phyloP scores from a whole-genome alignment of 805 yeast genomes.

The Suhomyces vadensis region DNA sequence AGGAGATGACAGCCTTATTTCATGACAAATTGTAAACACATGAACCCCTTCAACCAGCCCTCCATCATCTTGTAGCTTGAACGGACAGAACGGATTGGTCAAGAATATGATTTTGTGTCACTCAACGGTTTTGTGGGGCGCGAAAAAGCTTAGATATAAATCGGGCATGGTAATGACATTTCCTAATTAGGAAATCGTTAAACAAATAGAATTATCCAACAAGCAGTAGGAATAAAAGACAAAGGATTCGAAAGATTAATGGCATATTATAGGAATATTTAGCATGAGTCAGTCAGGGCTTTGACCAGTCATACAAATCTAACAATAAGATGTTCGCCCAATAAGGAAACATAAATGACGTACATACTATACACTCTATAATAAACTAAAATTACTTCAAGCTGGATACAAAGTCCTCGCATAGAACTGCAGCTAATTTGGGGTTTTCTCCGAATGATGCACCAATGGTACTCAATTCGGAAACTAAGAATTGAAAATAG shows the following conservation, averaged over 20 bases:
- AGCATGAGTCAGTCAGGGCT: too few species aligned
- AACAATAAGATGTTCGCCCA: background rate
- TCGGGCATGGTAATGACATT: conserved; percentile 6
- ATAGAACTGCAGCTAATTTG: conserved; percentile 10
- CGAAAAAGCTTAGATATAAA: background rate
- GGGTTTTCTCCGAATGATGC: conserved; percentile 9
- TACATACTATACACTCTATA: background rate
- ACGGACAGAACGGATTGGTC: background rate
- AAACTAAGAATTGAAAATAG: conserved; percentile 15
- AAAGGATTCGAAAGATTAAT: background rate
- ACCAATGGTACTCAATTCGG: conserved; percentile 12
- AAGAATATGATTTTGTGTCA: background rate
- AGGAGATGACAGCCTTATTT: background rate
- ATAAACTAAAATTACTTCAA: conserved; percentile 5
- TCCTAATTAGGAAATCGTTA: conserved; percentile 16
- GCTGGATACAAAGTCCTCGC: conserved; percentile 11
- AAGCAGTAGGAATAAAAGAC: background rate
- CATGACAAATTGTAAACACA: conserved; percentile 3
- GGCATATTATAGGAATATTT: conserved; percentile 4
- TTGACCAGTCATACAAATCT: too few species aligned
- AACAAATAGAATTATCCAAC: conserved; percentile 6
- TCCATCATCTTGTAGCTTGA: background rate
- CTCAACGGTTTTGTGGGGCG: background rate
- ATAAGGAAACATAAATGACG: too few species aligned
- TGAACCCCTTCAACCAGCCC: conserved; percentile 4